These are phyloP conservation scores for Podila epigama DNA, from an alignment of 192 early-diverging fungal genomes.

Conservation along the genomic window DNA sequence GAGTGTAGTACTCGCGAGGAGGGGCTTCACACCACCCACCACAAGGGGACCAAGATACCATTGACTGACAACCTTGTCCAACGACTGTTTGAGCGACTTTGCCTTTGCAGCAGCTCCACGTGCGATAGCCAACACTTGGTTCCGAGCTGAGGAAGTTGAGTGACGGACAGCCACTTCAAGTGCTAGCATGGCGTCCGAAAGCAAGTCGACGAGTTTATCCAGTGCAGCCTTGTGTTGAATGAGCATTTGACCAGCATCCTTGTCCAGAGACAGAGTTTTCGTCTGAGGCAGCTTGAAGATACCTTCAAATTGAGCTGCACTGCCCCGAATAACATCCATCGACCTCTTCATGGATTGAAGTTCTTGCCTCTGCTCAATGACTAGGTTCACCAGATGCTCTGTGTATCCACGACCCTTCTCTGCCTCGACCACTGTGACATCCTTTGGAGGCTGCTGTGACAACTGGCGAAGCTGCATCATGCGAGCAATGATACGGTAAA, in stretches of 20 bases:
- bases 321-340: constrained; percentile 32
- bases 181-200: constrained; percentile 44
- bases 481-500: constrained; percentile 69
- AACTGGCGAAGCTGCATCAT: constrained; percentile 65
- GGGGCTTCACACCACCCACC: constrained; percentile 24
- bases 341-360: constrained; percentile 50
- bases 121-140: constrained; percentile 31
- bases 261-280: constrained; percentile 29
- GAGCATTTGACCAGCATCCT: constrained; percentile 12
- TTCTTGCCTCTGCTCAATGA: constrained; percentile 62
- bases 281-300: constrained; percentile 29
- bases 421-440: constrained; percentile 71
- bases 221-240: constrained; percentile 48
- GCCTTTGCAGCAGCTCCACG: constrained; percentile 37
- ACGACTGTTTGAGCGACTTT: constrained; percentile 31
- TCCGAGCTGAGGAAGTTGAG: constrained; percentile 19
- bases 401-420: constrained; percentile 67
- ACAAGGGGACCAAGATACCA: constrained; percentile 37
- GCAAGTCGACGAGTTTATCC: constrained; percentile 48
- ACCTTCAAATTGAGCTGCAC: constrained; percentile 31
- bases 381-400: constrained; percentile 70
- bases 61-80: constrained; percentile 21
- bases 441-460: constrained; percentile 54
- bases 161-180: constrained; percentile 42
- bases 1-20: constrained; percentile 16